Conservation (phyloP, 2,329 filamentous ascomycete genomes). For the Pseudogymnoascus sp. region DNA sequence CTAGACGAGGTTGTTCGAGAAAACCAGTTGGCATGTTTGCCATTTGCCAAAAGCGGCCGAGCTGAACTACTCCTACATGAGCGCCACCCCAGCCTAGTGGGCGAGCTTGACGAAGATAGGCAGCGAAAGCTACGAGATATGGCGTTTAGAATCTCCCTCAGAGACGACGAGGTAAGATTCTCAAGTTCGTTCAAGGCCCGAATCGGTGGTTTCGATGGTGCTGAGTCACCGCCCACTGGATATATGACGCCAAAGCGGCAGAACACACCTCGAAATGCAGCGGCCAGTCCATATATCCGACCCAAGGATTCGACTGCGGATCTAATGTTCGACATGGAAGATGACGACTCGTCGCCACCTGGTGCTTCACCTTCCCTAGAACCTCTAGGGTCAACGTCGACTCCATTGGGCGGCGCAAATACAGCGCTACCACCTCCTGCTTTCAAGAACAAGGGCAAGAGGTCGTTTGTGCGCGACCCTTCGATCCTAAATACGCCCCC, state of each 20-base stretch:
- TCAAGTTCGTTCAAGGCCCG: slow-evolving; percentile 53
- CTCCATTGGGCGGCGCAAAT: neutral
- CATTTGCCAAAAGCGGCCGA: slow-evolving; percentile 67
- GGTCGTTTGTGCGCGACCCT: neutral
- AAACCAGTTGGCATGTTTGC: slow-evolving; percentile 72
- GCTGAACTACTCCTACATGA: slow-evolving; percentile 59
- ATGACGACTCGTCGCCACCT: slow-evolving; percentile 31
- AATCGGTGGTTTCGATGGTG: slow-evolving; percentile 58
- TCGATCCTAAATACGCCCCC: neutral
- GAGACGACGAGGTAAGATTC: slow-evolving; percentile 55
- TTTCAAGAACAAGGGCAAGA: neutral
- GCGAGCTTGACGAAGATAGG: slow-evolving; percentile 60
- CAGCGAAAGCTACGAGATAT: slow-evolving; percentile 69
- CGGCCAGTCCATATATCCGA: slow-evolving; percentile 57
- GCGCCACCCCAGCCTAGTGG: slow-evolving; percentile 31
- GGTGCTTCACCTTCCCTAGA: slow-evolving; percentile 13
- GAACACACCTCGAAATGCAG: slow-evolving; percentile 43
- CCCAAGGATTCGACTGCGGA: slow-evolving; percentile 63
- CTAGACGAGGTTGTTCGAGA: slow-evolving; percentile 71
- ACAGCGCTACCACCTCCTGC: neutral
- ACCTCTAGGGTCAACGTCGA: neutral
- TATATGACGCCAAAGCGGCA: slow-evolving; percentile 40
- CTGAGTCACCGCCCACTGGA: slow-evolving; percentile 23
- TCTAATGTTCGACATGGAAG: slow-evolving; percentile 92
- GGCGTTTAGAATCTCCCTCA: slow-evolving; percentile 54